Conservation (phyloP, 495 filamentous ascomycete genomes). For the Tuber borchii region DNA sequence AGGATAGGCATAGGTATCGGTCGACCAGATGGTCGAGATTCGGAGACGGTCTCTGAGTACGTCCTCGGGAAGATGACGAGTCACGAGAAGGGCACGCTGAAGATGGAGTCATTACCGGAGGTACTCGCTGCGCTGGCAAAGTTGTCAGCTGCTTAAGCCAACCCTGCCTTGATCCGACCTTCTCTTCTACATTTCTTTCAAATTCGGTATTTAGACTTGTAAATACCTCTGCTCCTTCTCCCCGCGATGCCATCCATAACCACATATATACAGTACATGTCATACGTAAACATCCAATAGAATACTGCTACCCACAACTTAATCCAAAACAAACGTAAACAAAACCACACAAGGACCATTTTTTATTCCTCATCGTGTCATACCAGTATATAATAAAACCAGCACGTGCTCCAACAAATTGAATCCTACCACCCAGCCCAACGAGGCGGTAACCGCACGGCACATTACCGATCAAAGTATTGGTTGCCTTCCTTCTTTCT, state of each 20-base stretch:
- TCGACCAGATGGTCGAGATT: conserved; percentile 55
- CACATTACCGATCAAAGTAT: neutral
- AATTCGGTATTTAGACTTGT: neutral
- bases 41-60: conserved; percentile 56
- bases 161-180: neutral
- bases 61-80: conserved; percentile 59
- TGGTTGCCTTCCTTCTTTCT: neutral
- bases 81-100: conserved; percentile 47
- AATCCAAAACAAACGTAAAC: neutral
- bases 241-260: neutral
- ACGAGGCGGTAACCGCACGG: neutral
- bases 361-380: neutral
- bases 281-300: neutral
- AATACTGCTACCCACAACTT: neutral
- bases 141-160: conserved; percentile 5
- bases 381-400: neutral
- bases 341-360: neutral
- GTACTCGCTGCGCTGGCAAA: conserved; percentile 27
- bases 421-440: neutral
- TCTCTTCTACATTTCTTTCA: neutral
- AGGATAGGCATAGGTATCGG: conserved; percentile 64
- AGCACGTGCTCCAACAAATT: neutral
- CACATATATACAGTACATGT: neutral
- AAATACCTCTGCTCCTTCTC: neutral
- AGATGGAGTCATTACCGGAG: conserved; percentile 22